These are phyloP conservation scores for Aspergillus homomorphus DNA, from an alignment of 495 filamentous ascomycete species.

Conservation along the genomic window DNA sequence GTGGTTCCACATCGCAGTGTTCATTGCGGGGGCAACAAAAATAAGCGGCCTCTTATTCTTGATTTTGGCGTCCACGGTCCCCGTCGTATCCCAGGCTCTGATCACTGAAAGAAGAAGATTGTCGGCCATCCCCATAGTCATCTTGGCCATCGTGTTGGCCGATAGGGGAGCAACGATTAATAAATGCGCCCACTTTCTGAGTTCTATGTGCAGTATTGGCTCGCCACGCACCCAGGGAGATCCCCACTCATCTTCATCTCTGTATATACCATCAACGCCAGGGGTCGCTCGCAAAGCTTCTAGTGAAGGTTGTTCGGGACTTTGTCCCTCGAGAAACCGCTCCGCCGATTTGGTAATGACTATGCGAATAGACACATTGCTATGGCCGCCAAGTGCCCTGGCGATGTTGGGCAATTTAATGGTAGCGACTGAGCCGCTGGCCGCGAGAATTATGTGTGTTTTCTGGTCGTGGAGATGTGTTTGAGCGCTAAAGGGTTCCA, in stretches of 20 bases:
- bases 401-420: conserved; percentile 83
- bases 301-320: conserved; percentile 63
- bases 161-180: conserved; percentile 74
- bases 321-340: conserved; percentile 68
- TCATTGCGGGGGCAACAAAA: conserved; percentile 64
- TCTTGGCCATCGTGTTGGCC: conserved; percentile 80
- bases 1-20: conserved; percentile 87
- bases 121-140: conserved; percentile 63
- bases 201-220: conserved; percentile 79
- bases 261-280: conserved; percentile 70
- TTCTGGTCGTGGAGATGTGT: conserved; percentile 55
- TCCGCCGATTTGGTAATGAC: conserved; percentile 69
- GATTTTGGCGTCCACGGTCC: conserved; percentile 47
- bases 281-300: conserved; percentile 45
- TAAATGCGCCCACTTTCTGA: conserved; percentile 75
- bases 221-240: conserved; percentile 61
- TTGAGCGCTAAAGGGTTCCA: conserved; percentile 25
- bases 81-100: conserved; percentile 84
- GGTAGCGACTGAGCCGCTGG: conserved; percentile 76
- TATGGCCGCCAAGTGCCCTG: conserved; percentile 47
- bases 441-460: conserved; percentile 75
- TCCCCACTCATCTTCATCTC: conserved; percentile 77
- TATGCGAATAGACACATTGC: conserved; percentile 70
- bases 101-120: conserved; percentile 68
- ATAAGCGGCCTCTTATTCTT: conserved; percentile 28